phyloP scores from a whole-genome alignment of 208 protist genomes.

The Crithidia bombi region DNA sequence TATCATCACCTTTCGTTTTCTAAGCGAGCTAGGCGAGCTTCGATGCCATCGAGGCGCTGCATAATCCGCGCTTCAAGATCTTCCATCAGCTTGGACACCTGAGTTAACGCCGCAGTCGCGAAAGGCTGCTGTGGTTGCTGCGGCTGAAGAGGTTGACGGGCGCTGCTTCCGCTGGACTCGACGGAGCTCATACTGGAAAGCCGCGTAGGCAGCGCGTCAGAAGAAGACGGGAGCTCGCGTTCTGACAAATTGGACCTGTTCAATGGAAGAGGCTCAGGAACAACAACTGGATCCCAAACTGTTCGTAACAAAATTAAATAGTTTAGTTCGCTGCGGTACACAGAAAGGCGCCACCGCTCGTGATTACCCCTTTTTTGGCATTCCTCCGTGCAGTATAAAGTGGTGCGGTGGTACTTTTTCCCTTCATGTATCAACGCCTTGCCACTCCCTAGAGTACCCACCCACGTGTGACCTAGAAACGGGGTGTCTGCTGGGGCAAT shows the following conservation, averaged over 20 bases:
- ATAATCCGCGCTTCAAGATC: slow-evolving; percentile 41
- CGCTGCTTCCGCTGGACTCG: slow-evolving; percentile 26
- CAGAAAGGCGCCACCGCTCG: slow-evolving; percentile 69
- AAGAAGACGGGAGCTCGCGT: slow-evolving; percentile 47
- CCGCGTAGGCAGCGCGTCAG: slow-evolving; percentile 38
- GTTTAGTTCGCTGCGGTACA: slow-evolving; percentile 52
- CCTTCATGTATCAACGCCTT: slow-evolving; percentile 64
- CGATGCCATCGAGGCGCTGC: slow-evolving; percentile 30
- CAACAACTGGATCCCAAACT: slow-evolving; percentile 78
- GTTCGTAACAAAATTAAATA: slow-evolving; percentile 57
- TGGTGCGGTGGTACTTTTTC: slow-evolving; percentile 52
- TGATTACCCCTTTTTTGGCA: slow-evolving; percentile 58
- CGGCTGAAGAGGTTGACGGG: slow-evolving; percentile 36
- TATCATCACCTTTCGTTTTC: slow-evolving; percentile 12
- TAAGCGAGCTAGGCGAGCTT: slow-evolving; percentile 27
- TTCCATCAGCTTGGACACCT: slow-evolving; percentile 40
- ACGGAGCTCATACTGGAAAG: slow-evolving; percentile 48
- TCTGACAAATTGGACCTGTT: slow-evolving; percentile 51
- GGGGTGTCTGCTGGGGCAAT: slow-evolving; percentile 42
- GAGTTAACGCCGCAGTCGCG: slow-evolving; percentile 2
- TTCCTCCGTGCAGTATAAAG: slow-evolving; percentile 73
- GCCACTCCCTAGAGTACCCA: slow-evolving; percentile 49
- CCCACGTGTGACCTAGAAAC: slow-evolving; percentile 81
- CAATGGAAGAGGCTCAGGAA: slow-evolving; percentile 62
- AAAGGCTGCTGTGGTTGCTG: slow-evolving; percentile 28